Evolutionary conservation across 495 filamentous ascomycete species (phyloP), one percentile per base, ranked within the genome.

Genomic region (Aspergillus saccharolyticus): DNA sequence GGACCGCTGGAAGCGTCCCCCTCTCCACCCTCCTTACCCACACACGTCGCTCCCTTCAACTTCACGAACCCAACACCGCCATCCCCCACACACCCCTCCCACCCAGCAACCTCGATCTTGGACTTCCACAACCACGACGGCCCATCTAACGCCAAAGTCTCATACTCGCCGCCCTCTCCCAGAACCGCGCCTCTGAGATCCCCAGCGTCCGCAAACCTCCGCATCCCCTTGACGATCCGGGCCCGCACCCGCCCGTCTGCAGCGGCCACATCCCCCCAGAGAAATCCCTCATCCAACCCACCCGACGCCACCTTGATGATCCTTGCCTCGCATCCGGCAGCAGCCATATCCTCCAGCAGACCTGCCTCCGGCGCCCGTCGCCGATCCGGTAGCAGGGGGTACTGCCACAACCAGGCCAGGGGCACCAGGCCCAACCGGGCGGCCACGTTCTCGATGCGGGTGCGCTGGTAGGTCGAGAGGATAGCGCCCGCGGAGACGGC

Each of bases 161-260:
- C 94, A 74, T 93, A 98, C 77, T 98, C 94, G 4, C 95, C 94
- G 3, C 94, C 94, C 66, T 97, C 94, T 0, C 95, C 94, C 19
- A 97, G 69, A 18, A 93, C 81, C 12, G 89, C 87, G 0, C 89
- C 89, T 17, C 63, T 44, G 8, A 77, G 51, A 63, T 82, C 76
- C 25, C 75, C 75, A 8, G 81, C 81, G 25, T 57, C 20, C 12
- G 67, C 78, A 80, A 93, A 97, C 54, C 86, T 78, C 52, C 72
- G 73, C 80, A 94, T 85, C 4, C 80, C 80, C 58, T 75, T 81
- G 39, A 76, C 75, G 25, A 96, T 63, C 51, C 77, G 76, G 46
- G 66, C 71, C 59, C 85, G 75, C 8, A 81, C 73, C 24, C 49
- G 61, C 1, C 70, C 58, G 60, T 79, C 82, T 4, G 79, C 73